Conservation (phyloP, 768 basidiomycete genomes). For the Leccinum fibrillosum region DNA sequence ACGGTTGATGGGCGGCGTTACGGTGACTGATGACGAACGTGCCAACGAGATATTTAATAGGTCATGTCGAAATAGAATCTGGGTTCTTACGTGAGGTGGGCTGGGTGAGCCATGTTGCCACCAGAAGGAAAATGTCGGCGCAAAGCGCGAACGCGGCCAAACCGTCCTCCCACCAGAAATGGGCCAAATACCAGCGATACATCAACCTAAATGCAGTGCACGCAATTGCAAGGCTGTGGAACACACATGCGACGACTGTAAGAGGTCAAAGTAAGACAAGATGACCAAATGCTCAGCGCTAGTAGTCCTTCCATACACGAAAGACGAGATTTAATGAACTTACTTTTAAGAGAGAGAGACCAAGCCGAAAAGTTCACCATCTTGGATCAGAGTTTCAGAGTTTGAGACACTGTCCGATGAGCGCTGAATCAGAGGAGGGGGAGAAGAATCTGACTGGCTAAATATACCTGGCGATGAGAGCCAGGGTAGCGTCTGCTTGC, state of each 20-base stretch:
- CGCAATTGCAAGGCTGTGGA: constrained; percentile 22
- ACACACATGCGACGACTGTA: constrained; percentile 14
- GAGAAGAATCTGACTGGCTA: neutral
- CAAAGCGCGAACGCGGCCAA: constrained; percentile 23
- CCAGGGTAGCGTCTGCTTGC: neutral
- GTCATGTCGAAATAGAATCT: too few relatives aligned
- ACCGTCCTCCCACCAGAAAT: constrained; percentile 32
- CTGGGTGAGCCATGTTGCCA: constrained; percentile 3
- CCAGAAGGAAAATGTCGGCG: constrained; percentile 15
- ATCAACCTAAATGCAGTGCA: constrained; percentile 23
- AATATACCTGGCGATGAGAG: neutral
- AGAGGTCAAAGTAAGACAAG: neutral
- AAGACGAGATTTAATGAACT: neutral
- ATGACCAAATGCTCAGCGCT: neutral
- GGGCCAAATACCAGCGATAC: constrained; percentile 17
- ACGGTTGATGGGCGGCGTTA: neutral
- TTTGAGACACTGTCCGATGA: neutral
- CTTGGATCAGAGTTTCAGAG: neutral
- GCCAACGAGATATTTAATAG: neutral
- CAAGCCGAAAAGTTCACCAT: constrained; percentile 4
- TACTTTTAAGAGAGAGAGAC: constrained; percentile 16
- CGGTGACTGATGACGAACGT: neutral
- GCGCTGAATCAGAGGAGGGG: neutral
- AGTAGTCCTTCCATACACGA: neutral
- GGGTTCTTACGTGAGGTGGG: constrained; percentile 1